These are phyloP conservation scores for Veloporphyrellus conicus DNA, from an alignment of 1,284 basidiomycete genomes.

Conservation along the genomic window DNA sequence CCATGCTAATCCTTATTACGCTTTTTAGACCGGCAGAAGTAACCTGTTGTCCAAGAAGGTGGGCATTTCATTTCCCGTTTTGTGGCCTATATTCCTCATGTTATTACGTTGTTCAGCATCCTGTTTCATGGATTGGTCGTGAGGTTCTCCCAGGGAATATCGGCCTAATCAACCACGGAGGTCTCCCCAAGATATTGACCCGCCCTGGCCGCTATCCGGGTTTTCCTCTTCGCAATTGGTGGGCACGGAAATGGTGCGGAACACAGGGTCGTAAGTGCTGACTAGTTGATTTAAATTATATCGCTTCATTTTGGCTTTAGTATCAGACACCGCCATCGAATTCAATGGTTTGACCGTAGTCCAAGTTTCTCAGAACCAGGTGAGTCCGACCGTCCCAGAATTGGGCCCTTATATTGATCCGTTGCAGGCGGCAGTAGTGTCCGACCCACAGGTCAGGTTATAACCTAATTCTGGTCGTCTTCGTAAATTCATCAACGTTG, in stretches of 20 bases:
- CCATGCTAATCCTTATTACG: conserved; percentile 1
- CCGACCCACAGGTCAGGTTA: conserved; percentile 56
- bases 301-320: conserved; percentile 31
- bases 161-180: conserved; percentile 74
- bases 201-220: conserved; percentile 71
- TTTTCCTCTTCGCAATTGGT: conserved; percentile 75
- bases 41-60: conserved; percentile 52
- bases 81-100: conserved; percentile 1
- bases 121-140: conserved; percentile 64
- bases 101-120: conserved; percentile 36
- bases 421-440: conserved; percentile 63
- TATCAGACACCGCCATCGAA: conserved; percentile 74
- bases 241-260: conserved; percentile 66
- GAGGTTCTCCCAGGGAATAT: conserved; percentile 64
- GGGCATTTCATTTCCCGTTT: not conserved
- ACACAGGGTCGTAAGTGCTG: conserved; percentile 56
- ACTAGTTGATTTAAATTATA: conserved; percentile 1
- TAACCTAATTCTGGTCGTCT: not conserved
- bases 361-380: conserved; percentile 75
- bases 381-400: conserved; percentile 7
- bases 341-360: conserved; percentile 74
- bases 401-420: conserved; percentile 4
- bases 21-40: conserved; percentile 47
- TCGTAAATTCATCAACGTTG: not conserved
- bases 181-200: conserved; percentile 66